Evolutionary conservation across 768 basidiomycete species (phyloP).

Genomic region (Russula dissimulans): DNA sequence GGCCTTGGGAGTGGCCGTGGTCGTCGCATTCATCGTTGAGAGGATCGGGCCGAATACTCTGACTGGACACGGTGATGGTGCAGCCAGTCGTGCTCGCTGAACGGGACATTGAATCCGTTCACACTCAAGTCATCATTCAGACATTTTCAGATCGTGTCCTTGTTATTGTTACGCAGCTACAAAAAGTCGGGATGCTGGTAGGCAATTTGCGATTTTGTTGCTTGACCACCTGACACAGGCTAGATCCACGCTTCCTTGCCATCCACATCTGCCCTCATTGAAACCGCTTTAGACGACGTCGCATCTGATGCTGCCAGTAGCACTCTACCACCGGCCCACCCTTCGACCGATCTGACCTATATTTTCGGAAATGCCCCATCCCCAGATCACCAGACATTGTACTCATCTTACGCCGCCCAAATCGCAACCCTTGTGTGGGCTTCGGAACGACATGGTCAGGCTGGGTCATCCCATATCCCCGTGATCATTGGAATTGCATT

Average conservation of each 20-base stretch:
- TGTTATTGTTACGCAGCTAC: conserved; percentile 83
- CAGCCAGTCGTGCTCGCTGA: conserved; percentile 44
- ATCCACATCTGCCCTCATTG: conserved; percentile 43
- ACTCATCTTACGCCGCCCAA: conserved; percentile 79
- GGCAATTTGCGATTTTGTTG: conserved; percentile 15
- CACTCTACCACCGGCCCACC: conserved; percentile 48
- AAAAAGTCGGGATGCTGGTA: conserved; percentile 85
- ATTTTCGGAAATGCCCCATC: conserved; percentile 70
- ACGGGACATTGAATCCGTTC: conserved; percentile 42
- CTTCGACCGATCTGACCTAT: conserved; percentile 67
- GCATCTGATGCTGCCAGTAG: conserved; percentile 26
- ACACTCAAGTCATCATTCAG: conserved; percentile 73
- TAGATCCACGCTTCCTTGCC: conserved; percentile 81
- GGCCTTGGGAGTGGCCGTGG: conserved; percentile 10
- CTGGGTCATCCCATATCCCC: conserved; percentile 18
- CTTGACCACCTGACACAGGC: conserved; percentile 8
- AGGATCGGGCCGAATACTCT: neutral
- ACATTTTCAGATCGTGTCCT: conserved; percentile 71
- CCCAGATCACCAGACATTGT: conserved; percentile 56
- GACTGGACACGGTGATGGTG: conserved; percentile 18
- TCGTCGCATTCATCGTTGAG: neutral
- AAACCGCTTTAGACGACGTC: conserved; percentile 28
- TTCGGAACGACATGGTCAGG: conserved; percentile 32
- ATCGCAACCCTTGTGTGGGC: conserved; percentile 80
- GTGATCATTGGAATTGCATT: conserved; percentile 27